A percentile compares a stretch with the other conserved stretches of the same genome.
Conservation (phyloP, 2,329 filamentous ascomycete genomes). For the Xylaria sp. region DNA sequence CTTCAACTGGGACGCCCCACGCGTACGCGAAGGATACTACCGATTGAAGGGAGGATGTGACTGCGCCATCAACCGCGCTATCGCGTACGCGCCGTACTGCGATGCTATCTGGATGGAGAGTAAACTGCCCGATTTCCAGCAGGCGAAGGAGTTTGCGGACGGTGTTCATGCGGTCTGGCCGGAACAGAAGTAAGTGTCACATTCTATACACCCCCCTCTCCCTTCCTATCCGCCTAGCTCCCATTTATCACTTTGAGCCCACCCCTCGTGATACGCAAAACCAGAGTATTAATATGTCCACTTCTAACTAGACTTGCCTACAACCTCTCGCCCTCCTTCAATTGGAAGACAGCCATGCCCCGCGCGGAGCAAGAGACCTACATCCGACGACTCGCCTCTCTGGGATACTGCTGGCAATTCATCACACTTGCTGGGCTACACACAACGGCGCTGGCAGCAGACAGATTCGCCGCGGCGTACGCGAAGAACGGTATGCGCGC, state of each 20-base stretch:
- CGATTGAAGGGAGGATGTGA: slow-evolving; percentile 88
- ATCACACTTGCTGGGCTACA: slow-evolving; percentile 98
- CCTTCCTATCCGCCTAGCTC: background rate
- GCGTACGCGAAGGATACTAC: slow-evolving; percentile 95
- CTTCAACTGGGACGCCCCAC: slow-evolving; percentile 95
- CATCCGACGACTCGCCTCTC: slow-evolving; percentile 81
- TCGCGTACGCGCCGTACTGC: slow-evolving; percentile 90
- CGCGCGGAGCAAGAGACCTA: slow-evolving; percentile 94
- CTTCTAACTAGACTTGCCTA: slow-evolving; percentile 75
- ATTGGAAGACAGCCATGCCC: slow-evolving; percentile 98
- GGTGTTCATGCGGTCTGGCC: slow-evolving; percentile 95
- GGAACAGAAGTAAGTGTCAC: slow-evolving; percentile 80
- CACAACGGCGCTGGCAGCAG: slow-evolving; percentile 89
- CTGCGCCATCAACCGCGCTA: slow-evolving; percentile 86
- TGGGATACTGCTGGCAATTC: slow-evolving; percentile 99
- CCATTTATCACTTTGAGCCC: background rate
- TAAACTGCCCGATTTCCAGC: slow-evolving; percentile 88
- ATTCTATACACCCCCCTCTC: background rate
- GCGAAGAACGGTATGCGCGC: slow-evolving; percentile 87
- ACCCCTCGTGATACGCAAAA: background rate
- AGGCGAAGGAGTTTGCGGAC: slow-evolving; percentile 90
- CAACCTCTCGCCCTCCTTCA: slow-evolving; percentile 98
- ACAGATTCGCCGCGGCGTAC: slow-evolving; percentile 87
- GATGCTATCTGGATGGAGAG: slow-evolving; percentile 99
- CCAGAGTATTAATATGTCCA: background rate